Evolutionary conservation across 202 grass and related monocot genomes (phyloP).

Genomic region (Hordeum pubiflorum): DNA sequence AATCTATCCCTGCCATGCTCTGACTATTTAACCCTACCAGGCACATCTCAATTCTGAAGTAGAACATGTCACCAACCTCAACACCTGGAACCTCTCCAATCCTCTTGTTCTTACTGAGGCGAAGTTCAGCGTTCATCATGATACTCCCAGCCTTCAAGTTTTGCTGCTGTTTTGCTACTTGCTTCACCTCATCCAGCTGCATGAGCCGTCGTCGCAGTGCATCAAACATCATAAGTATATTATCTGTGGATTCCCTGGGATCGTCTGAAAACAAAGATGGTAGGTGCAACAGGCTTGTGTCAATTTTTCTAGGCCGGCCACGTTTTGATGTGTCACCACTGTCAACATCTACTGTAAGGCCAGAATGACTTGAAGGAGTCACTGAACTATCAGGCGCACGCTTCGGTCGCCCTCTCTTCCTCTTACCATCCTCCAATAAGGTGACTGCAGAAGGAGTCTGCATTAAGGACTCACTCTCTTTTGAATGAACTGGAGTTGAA

Average conservation of each 20-base stretch:
- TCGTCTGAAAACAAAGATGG: constrained; percentile 47
- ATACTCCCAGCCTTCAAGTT: constrained; percentile 76
- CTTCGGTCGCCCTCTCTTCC: constrained; percentile 35
- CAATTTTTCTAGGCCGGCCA: constrained; percentile 35
- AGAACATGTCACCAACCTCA: constrained; percentile 55
- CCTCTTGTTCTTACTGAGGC: constrained; percentile 37
- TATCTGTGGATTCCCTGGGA: constrained; percentile 64
- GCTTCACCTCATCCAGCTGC: constrained; percentile 70
- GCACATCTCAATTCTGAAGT: constrained; percentile 59
- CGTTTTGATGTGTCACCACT: constrained; percentile 20
- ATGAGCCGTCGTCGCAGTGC: constrained; percentile 61
- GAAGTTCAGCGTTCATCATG: constrained; percentile 53
- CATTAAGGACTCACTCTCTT: constrained; percentile 13
- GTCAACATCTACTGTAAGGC: constrained; percentile 22
- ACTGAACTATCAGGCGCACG: constrained; percentile 8
- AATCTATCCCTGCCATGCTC: constrained; percentile 51
- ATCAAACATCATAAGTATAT: constrained; percentile 80
- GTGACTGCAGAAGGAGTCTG: constrained; percentile 14
- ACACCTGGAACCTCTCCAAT: constrained; percentile 44
- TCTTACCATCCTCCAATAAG: constrained; percentile 31
- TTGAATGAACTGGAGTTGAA: constrained; percentile 24
- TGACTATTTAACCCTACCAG: constrained; percentile 45
- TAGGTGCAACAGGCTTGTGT: constrained; percentile 31
- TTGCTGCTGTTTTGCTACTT: constrained; percentile 45
- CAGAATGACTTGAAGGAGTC: constrained; percentile 25